phyloP scores from a whole-genome alignment of 106 monocot species.

The Allium cepa region DNA sequence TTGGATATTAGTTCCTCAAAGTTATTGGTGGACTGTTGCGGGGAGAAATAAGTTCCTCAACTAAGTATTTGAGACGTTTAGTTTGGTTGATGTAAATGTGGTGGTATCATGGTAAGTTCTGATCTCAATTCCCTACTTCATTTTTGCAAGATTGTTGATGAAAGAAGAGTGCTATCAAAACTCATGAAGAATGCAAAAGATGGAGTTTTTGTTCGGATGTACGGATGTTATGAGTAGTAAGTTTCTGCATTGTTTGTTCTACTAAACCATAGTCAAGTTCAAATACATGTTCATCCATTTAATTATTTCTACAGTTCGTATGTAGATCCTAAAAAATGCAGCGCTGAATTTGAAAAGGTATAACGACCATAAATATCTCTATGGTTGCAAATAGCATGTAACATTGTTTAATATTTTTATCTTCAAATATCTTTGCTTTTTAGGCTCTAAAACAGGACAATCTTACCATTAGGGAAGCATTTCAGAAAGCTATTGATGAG shows the following conservation, averaged over 20 bases:
- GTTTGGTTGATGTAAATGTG: not conserved
- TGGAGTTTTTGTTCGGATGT: constrained; percentile 37
- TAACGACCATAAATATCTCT: not conserved
- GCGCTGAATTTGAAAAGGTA: constrained; percentile 36
- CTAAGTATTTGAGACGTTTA: not conserved
- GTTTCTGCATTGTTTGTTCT: constrained; percentile 1
- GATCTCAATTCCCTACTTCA: not conserved
- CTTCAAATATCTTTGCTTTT: not conserved
- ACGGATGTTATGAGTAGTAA: constrained; percentile 53
- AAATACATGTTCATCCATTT: not conserved
- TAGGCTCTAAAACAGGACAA: constrained; percentile 37
- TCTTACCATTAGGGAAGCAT: constrained; percentile 15
- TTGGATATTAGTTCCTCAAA: not conserved
- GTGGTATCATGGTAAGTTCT: not conserved
- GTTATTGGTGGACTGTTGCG: not conserved
- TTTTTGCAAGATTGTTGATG: constrained; percentile 24
- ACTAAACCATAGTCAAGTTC: too few species aligned
- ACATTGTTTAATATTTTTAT: too few species aligned
- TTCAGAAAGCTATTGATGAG: constrained; percentile 36
- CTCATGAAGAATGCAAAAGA: constrained; percentile 28
- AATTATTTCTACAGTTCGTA: constrained; percentile 22
- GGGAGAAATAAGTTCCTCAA: not conserved
- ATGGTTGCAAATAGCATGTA: too few species aligned
- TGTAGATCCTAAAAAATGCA: constrained; percentile 29
- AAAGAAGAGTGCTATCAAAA: constrained; percentile 14